Evolutionary conservation across 805 yeast species (phyloP), one percentile per base, ranked within the genome.

Genomic region (Metschnikowia cubensis): DNA sequence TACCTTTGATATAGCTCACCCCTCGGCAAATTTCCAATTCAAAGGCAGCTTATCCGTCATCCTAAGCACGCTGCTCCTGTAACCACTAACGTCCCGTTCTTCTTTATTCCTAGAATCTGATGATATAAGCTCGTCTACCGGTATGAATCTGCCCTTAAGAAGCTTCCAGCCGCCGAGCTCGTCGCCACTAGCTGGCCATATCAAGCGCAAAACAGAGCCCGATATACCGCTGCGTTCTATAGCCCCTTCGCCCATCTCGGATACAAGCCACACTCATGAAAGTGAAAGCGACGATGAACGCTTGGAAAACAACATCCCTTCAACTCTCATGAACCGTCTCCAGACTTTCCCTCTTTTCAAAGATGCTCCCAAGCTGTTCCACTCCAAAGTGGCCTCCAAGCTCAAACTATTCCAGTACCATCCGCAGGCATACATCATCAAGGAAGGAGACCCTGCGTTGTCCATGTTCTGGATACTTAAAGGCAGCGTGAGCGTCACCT

Each of bases 391-490:
- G 4, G 82, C 84, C 0, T 71, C 81, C 32, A 77, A 80, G 48
- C 68, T 86, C 20, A 75, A 77, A 43, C 72, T 85, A 6, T 77
- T 83, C 52, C 85, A 81, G 50, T 81, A 75, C 52, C 82, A 80
- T 51, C 84, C 91, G 0, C 88, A 84, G 57, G 86, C 83, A 52
- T 83, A 80, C 61, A 82, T 86, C 35, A 82, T 86, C 40, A 81
- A 81, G 50, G 80, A 76, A 55, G 91, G 92, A 1, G 90, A 85
- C 56, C 85, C 83, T 1, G 83, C 89, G 2, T 79, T 77, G 56
- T 79, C 91, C 18, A 85, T 87, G 88, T 86, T 85, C 60, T 85
- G 92, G 90, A 83, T 86, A 35, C 65, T 86, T 14, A 79, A 85
- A 59, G 94, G 94, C 2, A 76, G 83, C 0, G 92, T 86, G 2